Conservation (phyloP, 306 rosid genomes). For the Luffa aegyptiaca region DNA sequence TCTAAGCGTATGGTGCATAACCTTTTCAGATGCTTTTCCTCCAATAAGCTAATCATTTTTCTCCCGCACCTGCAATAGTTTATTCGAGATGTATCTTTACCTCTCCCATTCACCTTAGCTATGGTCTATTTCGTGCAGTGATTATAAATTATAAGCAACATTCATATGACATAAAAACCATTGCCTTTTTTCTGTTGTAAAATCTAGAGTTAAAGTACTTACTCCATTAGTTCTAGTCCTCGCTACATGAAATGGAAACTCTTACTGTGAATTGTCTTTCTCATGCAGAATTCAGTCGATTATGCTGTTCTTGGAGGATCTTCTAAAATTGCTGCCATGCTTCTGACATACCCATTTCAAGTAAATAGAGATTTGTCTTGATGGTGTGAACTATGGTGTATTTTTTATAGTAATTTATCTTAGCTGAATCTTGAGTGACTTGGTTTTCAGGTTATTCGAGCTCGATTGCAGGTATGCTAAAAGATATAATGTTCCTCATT, state of each 20-base stretch:
- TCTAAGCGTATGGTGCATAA: not conserved
- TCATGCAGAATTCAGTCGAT: slow-evolving; percentile 61
- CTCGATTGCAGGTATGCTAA: slow-evolving; percentile 40
- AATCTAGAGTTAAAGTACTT: not conserved
- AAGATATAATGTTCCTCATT: not conserved
- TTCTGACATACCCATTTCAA: slow-evolving; percentile 88
- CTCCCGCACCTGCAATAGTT: not conserved
- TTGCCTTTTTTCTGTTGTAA: not conserved
- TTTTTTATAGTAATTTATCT: slow-evolving; percentile 18
- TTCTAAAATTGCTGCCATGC: slow-evolving; percentile 58
- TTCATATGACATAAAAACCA: not conserved
- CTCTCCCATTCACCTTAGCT: not conserved
- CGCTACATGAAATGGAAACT: not conserved
- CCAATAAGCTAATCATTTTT: not conserved
- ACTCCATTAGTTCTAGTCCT: not conserved
- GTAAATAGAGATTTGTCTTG: slow-evolving; percentile 22
- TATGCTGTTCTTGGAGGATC: slow-evolving; percentile 84
- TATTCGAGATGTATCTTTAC: not conserved
- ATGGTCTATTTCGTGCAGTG: not conserved
- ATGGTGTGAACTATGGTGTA: slow-evolving; percentile 12
- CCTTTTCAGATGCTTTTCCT: not conserved
- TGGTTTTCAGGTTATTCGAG: slow-evolving; percentile 35
- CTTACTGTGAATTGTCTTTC: not conserved
- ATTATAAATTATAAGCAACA: not conserved
- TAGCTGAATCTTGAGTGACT: slow-evolving; percentile 7